Base-by-base conservation (phyloP, 2,329 filamentous ascomycete species). In the Tolypocladium album region DNA sequence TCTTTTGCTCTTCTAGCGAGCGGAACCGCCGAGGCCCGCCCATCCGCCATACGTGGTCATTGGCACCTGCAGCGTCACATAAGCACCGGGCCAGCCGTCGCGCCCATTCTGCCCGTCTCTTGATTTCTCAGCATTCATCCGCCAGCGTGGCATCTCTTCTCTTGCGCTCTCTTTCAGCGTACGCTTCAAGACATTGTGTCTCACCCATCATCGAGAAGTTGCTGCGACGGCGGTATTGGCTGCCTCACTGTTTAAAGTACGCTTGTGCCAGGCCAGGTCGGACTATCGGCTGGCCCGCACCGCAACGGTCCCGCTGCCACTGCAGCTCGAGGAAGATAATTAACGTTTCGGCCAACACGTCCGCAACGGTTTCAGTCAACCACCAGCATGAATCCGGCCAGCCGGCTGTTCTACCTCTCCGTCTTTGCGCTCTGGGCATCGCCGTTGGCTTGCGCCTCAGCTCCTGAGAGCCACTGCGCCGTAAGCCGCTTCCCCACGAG, bases 381-480 rank as follows among this genome's bases (percentile, higher is more conserved):
- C 53, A 53, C 57, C 61, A 66, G 62, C 63, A 84, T 84, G 82
- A 81, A 75, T 70, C 73, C 80, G 65, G 81, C 80, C 45, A 75
- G 77, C 64, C 79, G 78, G 66, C 72, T 82, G 58, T 83, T 85
- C 67, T 84, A 79, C 67, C 76, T 85, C 63, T 78, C 78, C 39
- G 69, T 84, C 61, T 83, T 85, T 71, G 74, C 81, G 62, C 78
- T 84, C 61, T 84, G 79, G 80, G 76, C 75, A 42, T 68, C 76
- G 52, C 73, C 77, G 52, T 78, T 74, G 31, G 74, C 73, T 66
- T 84, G 82, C 69, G 67, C 70, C 57, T 71, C 65, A 60, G 40
- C 31, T 4, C 67, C 72, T 62, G 72, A 78, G 67, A 77, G 80
- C 71, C 77, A 78, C 66, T 85, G 82, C 67, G 74, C 78, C 72